Conservation (phyloP, 2,329 filamentous ascomycete genomes). For the Neurospora sp. region DNA sequence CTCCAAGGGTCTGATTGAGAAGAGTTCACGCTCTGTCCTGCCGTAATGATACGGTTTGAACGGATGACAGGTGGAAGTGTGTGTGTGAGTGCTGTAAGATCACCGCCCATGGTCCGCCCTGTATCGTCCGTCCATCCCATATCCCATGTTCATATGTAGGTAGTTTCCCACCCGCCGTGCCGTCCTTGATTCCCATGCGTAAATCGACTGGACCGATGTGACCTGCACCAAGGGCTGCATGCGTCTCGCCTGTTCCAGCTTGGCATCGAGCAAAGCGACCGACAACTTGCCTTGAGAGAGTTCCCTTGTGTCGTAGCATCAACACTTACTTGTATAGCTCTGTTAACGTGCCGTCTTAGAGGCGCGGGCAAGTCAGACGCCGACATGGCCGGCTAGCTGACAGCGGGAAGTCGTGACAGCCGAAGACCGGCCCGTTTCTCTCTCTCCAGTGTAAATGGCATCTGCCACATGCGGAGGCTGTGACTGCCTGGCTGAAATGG, state of each 20-base stretch:
- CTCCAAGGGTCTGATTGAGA: neutral
- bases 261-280: neutral
- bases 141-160: neutral
- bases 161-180: neutral
- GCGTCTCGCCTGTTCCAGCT: neutral
- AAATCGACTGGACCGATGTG: neutral
- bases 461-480: neutral
- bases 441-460: neutral
- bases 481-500: conserved; percentile 5
- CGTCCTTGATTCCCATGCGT: neutral
- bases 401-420: neutral
- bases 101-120: neutral
- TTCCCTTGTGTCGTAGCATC: neutral
- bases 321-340: neutral
- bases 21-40: neutral
- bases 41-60: neutral
- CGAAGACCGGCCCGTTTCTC: neutral
- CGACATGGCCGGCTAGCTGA: neutral
- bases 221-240: neutral
- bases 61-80: neutral
- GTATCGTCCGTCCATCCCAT: neutral
- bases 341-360: neutral
- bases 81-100: neutral
- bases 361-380: neutral
- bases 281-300: neutral